A percentile compares a stretch with the other conserved stretches of the same genome.
Evolutionary conservation across 345 rosid genomes (phyloP).

Genomic region (Noccaea caerulescens): DNA sequence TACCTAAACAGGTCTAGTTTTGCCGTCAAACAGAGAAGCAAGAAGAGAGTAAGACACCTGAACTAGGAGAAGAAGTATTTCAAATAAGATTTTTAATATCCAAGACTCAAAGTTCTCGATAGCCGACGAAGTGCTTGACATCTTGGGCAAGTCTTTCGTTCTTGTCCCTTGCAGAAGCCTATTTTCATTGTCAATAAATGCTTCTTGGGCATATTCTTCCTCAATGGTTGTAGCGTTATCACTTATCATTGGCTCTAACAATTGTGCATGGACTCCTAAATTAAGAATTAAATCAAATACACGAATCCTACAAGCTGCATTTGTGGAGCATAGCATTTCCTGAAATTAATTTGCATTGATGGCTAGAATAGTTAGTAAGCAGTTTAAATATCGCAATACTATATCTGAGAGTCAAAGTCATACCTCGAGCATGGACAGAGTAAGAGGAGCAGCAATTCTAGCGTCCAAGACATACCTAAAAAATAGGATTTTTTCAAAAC

Average conservation of each 20-base stretch:
- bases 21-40: conserved; percentile 22
- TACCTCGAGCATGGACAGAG: conserved; percentile 96
- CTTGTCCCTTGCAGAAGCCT: conserved; percentile 58
- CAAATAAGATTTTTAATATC: conserved; percentile 87
- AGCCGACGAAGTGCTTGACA: conserved; percentile 62
- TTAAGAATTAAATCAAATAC: conserved; percentile 95
- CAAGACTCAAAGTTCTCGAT: conserved; percentile 83
- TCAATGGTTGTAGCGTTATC: conserved; percentile 79
- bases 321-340: conserved; percentile 95
- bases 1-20: conserved; percentile 23
- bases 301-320: conserved; percentile 76
- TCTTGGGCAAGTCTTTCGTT: conserved; percentile 56
- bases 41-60: conserved; percentile 59
- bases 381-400: conserved; percentile 23
- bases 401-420: conserved; percentile 34
- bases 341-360: conserved; percentile 45
- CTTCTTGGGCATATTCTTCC: conserved; percentile 77
- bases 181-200: conserved; percentile 63
- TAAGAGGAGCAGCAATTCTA: conserved; percentile 96
- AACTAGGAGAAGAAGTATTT: conserved; percentile 90
- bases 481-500: conserved; percentile 35
- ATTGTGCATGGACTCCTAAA: conserved; percentile 96
- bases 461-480: conserved; percentile 95
- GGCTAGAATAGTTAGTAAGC: conserved; percentile 41
- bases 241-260: conserved; percentile 77